Evolutionary conservation across 176 grass and related monocot species (phyloP), one percentile per base, ranked within the genome.

Genomic region (Oryza rufipogon): DNA sequence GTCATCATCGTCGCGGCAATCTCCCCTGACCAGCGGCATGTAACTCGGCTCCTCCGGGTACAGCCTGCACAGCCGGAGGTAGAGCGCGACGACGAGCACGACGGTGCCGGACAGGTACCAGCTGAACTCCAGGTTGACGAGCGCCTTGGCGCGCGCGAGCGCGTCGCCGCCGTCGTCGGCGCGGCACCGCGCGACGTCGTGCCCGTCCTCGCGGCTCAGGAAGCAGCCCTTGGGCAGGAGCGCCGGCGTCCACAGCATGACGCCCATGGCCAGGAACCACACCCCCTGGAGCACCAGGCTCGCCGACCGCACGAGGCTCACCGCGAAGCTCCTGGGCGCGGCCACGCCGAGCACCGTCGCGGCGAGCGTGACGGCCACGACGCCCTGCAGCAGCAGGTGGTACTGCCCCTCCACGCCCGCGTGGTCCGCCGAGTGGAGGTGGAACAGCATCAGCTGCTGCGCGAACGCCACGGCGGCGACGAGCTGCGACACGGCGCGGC

Each of bases 101-200:
- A 85, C 81, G 39, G 88, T 89, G 68, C 73, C 92, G 3, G 90
- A 83, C 81, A 90, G 76, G 87, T 85, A 97, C 94, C 92, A 97
- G 80, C 94, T 97, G 86, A 97, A 97, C 85, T 97, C 92, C 33
- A 94, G 89, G 84, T 97, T 97, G n/a, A 97, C 91, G 4, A 97
- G 87, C 5, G 94, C 90, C 45, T 92, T 97, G 52, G 94, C 94
- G 6, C 94, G 84, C 51, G 88, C 12, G 36, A 92, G 89, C 28
- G 92, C 92, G 58, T 84, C 89, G 58, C 83, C 81, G 15, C 49
- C 49, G 15, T 52, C 47, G 13, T 49, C 47, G 5, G 84, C 84
- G 72, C 86, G 84, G 75, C 95, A 97, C 25, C 88, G 90, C 22
- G 94, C 88, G 8, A 97, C 95, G 54, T 80, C 51, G 80, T 97